A percentile compares a stretch with the other conserved stretches of the same genome.
These are phyloP conservation scores for Tolypocladium ophioglossoides DNA, from an alignment of 2,329 filamentous ascomycete species.

Conservation along the genomic window DNA sequence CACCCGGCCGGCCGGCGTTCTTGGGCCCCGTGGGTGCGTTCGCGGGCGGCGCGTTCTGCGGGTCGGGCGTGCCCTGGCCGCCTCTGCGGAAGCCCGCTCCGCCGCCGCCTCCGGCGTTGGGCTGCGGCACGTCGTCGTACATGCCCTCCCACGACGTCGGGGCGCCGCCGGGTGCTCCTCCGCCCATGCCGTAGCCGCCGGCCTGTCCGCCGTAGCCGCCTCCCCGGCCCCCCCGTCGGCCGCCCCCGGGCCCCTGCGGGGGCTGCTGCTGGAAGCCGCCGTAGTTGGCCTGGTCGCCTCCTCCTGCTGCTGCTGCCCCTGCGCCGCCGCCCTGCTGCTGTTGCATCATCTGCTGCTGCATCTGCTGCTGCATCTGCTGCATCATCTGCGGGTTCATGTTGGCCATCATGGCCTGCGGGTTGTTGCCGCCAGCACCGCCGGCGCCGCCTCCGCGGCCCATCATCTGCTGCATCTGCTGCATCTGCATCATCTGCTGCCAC, in stretches of 20 bases:
- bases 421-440: constrained; percentile 20
- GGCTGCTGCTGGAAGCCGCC: constrained; percentile 37
- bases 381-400: constrained; percentile 43
- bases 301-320: constrained; percentile 7
- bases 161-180: constrained; percentile 41
- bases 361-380: constrained; percentile 45
- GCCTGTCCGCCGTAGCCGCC: constrained; percentile 18
- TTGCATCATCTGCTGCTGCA: constrained; percentile 31
- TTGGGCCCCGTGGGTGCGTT: constrained; percentile 86
- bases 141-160: constrained; percentile 95
- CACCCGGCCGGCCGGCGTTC: constrained; percentile 84
- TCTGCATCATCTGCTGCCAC: constrained; percentile 67
- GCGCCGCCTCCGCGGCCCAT: constrained; percentile 30
- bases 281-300: constrained; percentile 18
- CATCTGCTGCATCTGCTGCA: constrained; percentile 58
- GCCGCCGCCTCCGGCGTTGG: constrained; percentile 39
- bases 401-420: constrained; percentile 26
- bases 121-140: constrained; percentile 92
- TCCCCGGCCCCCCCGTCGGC: constrained; percentile 9
- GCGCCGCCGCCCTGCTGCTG: constrained; percentile 11
- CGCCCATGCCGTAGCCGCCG: constrained; percentile 20
- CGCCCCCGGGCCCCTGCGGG: constrained; percentile 19
- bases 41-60: constrained; percentile 37
- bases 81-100: constrained; percentile 29
- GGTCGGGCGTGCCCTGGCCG: constrained; percentile 29